Evolutionary conservation across 106 monocot species (phyloP), one percentile per base, ranked within the genome.

Genomic region (Dendrobium catenatum): DNA sequence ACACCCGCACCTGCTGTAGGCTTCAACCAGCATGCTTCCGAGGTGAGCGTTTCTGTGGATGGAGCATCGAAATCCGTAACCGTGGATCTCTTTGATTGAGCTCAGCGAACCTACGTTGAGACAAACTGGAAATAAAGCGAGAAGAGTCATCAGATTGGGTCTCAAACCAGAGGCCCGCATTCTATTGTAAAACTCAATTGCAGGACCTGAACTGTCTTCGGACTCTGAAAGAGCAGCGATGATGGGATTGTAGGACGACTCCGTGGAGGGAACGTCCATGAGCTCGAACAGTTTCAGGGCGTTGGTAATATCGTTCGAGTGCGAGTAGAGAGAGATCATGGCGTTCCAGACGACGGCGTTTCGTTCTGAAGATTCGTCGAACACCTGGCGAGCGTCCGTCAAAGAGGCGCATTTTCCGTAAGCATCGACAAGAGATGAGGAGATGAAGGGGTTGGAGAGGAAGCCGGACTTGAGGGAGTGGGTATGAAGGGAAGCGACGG

Each of bases 361-460:
- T 56, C 95, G 55, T 1, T 89, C 70, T 29, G 89, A 83, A 43
- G 58, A 80, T 83, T 90, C 92, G 40, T 92, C 92, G 80, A 95
- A 95, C 83, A 89, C 48, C 16, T 75, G 77, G 67, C 89, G 87
- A 2, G 92, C 90, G 42, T 75, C 41, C 4, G 16, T 33, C 29
- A 86, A 4, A 19, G 82, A 80, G 56, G 51, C 20, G 55, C 81
- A 87, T 37, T 90, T 92, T 3, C 90, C 92, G 55, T 90, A 90
- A 76, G 92, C 85, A 42, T 84, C 87, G 56, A 95, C 89, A 47
- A 95, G 95, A 43, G 95, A 87, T 59, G 90, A 95, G 41, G 88
- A 80, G 51, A 92, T 70, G 83, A 87, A 90, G 5, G 88, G 91
- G 82, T 79, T 92, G 79, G 82, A 42, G 58, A 87, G 82, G 51